Evolutionary conservation across 2,329 filamentous ascomycete species (phyloP).

Genomic region (Metarhizium sp.): DNA sequence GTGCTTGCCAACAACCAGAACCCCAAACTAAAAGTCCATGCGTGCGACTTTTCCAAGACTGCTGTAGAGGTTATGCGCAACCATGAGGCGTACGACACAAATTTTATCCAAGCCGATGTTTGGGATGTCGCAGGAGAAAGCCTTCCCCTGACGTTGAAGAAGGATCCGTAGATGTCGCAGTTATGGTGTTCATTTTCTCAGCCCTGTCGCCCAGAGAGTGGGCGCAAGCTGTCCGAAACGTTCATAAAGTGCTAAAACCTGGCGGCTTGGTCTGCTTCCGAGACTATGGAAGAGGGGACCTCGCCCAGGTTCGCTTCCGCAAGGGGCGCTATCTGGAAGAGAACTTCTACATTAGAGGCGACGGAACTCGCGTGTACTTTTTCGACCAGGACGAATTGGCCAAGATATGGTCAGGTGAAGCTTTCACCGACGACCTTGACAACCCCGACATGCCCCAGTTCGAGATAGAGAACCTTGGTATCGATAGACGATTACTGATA

Average conservation of each 20-base stretch:
- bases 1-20: constrained; percentile 81
- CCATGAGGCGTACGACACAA: constrained; percentile 64
- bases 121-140: constrained; percentile 76
- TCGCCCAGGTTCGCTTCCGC: constrained; percentile 95
- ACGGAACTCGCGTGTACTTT: constrained; percentile 95
- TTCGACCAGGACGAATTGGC: constrained; percentile 81
- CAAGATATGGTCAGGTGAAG: constrained; percentile 60
- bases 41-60: constrained; percentile 92
- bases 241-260: constrained; percentile 75
- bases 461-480: constrained; percentile 66
- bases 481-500: constrained; percentile 83
- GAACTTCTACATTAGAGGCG: constrained; percentile 94
- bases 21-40: constrained; percentile 70
- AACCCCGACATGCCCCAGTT: constrained; percentile 36
- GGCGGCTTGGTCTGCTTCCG: constrained; percentile 92
- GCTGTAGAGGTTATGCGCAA: constrained; percentile 87
- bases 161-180: constrained; percentile 78
- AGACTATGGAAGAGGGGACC: constrained; percentile 90
- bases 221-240: constrained; percentile 71
- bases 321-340: constrained; percentile 90
- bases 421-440: constrained; percentile 14
- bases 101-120: constrained; percentile 76
- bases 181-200: constrained; percentile 97
- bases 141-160: constrained; percentile 70
- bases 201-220: constrained; percentile 81